Evolutionary conservation across 164 flowering plant species (phyloP).

Genomic region (Aristolochia contorta): DNA sequence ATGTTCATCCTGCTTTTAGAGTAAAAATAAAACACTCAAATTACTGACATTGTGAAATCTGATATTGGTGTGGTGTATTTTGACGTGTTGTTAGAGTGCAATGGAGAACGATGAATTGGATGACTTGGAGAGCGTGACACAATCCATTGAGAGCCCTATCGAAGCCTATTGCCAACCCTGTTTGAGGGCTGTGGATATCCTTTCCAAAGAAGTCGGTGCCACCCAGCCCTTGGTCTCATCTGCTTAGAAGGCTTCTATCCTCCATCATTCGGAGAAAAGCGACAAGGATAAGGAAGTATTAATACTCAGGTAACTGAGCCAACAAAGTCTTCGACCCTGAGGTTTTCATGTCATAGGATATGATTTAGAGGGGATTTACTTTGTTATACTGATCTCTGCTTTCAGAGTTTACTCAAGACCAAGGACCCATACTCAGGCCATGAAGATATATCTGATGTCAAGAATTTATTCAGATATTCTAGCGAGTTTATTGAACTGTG

Average conservation of each 20-base stretch:
- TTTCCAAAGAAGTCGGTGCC: constrained; percentile 20
- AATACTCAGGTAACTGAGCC: no score
- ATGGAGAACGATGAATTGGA: constrained; percentile 56
- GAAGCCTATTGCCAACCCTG: constrained; percentile 52
- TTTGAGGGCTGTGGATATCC: constrained; percentile 23
- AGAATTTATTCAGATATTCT: no score
- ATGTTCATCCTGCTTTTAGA: not conserved
- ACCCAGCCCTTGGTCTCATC: constrained; percentile 26
- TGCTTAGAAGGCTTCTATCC: not conserved
- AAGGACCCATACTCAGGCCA: no score
- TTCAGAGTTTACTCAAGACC: no score
- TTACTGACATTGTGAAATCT: not conserved
- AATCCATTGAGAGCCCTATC: constrained; percentile 26
- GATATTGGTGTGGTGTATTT: not conserved
- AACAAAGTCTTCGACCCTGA: no score
- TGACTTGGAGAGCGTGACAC: constrained; percentile 26
- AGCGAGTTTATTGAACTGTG: no score
- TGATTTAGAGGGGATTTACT: no score
- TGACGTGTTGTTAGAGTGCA: constrained; percentile 32
- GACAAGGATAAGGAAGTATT: no score
- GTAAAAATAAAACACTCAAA: not conserved
- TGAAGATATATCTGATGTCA: no score
- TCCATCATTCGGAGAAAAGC: no score
- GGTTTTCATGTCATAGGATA: no score
- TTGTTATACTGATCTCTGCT: no score